phyloP scores from a whole-genome alignment of 2,329 filamentous ascomycete species.

The Trichoderma sp. region DNA sequence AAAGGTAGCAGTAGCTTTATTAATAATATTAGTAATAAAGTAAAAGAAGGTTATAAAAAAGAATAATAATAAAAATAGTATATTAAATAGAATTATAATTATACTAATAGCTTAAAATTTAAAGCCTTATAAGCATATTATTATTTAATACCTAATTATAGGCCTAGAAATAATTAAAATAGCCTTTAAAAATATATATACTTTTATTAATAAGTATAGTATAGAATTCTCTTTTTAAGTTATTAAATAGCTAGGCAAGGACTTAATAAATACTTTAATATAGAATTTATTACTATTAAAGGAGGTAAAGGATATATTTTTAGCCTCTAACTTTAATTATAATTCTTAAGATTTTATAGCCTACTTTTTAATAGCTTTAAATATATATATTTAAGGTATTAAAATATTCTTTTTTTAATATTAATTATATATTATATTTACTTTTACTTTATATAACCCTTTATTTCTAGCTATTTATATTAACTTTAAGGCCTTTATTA shows the following conservation, averaged over 20 bases:
- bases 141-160: neutral
- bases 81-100: neutral
- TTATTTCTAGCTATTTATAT: neutral
- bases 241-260: neutral
- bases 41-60: neutral
- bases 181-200: neutral
- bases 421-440: neutral
- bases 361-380: neutral
- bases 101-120: neutral
- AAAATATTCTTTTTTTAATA: neutral
- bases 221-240: neutral
- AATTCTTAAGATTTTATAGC: neutral
- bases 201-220: neutral
- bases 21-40: neutral
- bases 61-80: neutral
- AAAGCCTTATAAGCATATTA: neutral
- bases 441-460: neutral
- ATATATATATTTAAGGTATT: neutral
- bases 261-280: neutral
- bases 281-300: no score
- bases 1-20: no score
- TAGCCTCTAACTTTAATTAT: no score
- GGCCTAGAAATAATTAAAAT: neutral
- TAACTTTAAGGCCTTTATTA: neutral
- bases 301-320: no score